Evolutionary conservation across 2,329 filamentous ascomycete species (phyloP).

Genomic region (Talaromyces sp.): DNA sequence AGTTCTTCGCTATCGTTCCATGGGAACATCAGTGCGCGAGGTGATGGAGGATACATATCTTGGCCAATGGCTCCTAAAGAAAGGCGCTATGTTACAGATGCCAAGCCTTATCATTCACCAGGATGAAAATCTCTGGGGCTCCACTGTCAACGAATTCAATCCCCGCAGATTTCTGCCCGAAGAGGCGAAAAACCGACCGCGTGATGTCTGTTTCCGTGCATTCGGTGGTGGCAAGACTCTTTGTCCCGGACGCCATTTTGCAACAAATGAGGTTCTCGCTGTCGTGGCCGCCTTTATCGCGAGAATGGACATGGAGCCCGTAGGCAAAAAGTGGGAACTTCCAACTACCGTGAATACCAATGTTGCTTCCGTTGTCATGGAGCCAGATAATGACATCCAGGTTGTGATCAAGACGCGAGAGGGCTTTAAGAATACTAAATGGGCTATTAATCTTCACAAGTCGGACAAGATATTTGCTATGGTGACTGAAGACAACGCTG

Average conservation of each 20-base stretch:
- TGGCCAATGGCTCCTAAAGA: slow-evolving; percentile 1
- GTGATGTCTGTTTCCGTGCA: neutral
- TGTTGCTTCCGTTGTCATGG: slow-evolving; percentile 1
- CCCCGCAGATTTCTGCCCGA: neutral
- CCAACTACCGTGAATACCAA: neutral
- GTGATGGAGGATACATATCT: slow-evolving; percentile 5
- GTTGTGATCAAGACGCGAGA: neutral
- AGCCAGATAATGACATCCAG: neutral
- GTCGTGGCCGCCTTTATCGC: slow-evolving; percentile 4
- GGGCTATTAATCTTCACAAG: neutral
- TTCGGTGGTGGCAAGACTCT: slow-evolving; percentile 11
- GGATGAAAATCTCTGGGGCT: slow-evolving; percentile 1
- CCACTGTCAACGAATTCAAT: neutral
- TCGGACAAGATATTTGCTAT: too few species aligned
- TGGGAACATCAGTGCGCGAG: slow-evolving; percentile 7
- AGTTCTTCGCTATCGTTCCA: slow-evolving; percentile 4
- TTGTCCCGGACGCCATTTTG: slow-evolving; percentile 6
- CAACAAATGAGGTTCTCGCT: slow-evolving; percentile 2
- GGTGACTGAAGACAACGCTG: too few species aligned
- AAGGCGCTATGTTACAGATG: slow-evolving; percentile 10
- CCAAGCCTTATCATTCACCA: neutral
- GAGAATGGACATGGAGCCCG: slow-evolving; percentile 6
- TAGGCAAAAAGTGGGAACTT: neutral
- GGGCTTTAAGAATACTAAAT: neutral
- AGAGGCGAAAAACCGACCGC: neutral